Percentiles rank a stretch among this genome's conserved stretches.
These are phyloP conservation scores for Metschnikowia noctiluminum DNA, from an alignment of 805 yeast species.

Conservation along the genomic window DNA sequence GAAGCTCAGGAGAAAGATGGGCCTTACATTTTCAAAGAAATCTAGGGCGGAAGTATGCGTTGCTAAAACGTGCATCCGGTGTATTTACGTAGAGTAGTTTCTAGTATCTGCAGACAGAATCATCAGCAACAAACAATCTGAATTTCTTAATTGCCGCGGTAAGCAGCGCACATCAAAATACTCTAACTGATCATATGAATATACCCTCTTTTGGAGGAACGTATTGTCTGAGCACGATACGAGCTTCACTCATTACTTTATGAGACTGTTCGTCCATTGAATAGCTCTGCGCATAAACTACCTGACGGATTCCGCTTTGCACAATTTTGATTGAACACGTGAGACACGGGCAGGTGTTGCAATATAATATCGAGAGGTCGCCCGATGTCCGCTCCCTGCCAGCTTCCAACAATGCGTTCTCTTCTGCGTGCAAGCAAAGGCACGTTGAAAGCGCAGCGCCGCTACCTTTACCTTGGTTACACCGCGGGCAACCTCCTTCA, in stretches of 20 bases:
- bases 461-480: conserved; percentile 64
- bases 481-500: conserved; percentile 92
- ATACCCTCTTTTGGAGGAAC: conserved; percentile 41
- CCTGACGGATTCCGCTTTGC: conserved; percentile 87
- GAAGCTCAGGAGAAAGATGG: conserved; percentile 52
- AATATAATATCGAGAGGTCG: conserved; percentile 62
- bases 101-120: too few relatives aligned
- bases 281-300: conserved; percentile 88
- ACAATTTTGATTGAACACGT: conserved; percentile 95
- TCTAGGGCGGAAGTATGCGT: background rate
- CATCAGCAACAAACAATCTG: too few relatives aligned
- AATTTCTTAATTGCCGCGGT: too few relatives aligned
- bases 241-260: conserved; percentile 68
- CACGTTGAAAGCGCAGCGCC: conserved; percentile 79
- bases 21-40: conserved; percentile 37
- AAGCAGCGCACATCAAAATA: background rate
- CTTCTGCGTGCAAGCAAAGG: conserved; percentile 94
- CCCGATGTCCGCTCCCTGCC: conserved; percentile 81
- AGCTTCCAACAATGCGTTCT: conserved; percentile 89
- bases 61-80: too few relatives aligned
- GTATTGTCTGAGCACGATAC: conserved; percentile 58
- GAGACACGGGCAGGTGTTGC: conserved; percentile 96
- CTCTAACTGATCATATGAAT: conserved; percentile 21
- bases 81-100: too few relatives aligned
- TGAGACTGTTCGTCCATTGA: conserved; percentile 85